Evolutionary conservation across 2,329 filamentous ascomycete species (phyloP), one percentile per base, ranked within the genome.

Genomic region (Hortaea werneckii): DNA sequence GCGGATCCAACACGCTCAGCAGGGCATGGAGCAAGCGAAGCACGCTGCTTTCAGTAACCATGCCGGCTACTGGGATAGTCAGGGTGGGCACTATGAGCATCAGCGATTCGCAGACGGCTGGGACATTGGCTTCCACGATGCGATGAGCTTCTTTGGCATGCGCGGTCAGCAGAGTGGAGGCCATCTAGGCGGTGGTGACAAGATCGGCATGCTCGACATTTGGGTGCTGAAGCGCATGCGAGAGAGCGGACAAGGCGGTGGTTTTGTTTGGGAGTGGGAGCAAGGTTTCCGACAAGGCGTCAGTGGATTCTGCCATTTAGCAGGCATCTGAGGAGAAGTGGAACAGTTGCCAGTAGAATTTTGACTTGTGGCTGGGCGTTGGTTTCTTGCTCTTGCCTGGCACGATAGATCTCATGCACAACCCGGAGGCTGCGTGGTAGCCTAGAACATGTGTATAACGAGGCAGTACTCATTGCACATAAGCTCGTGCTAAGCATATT

Each of bases 161-260:
- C 64, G 67, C 30, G 57, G 58, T 37, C 57, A 65, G 39, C 56
- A 12, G 9, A 40, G 20, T 13, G 32, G 32, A 9, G 37, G 60
- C 1, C 53, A 56, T 2, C 45, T 69, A 12, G 56, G 58, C 4
- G 68, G 67, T 1, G 72, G 63, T 5, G 76, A 79, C 56, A 73
- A 65, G 55, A 76, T 80, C 59, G 77, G 77, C 6, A 73, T 70
- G 58, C 49, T 77, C 37, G 76, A 80, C 48, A 52, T 78, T n/a
- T 80, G 78, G 77, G 60, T 73, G 10, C 61, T 74, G 57, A 79
- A 77, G 61, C 68, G 77, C 30, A 59, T 80, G 37, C 54, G 67
- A 29, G 75, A 79, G 51, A 70, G 67, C 47, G 72, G 71, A 2
- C 68, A 73, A 50, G 63, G 64, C 34, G 71, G 71, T 7, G 62